Base-by-base conservation (phyloP, 306 rosid species). In the Vigna mungo region DNA sequence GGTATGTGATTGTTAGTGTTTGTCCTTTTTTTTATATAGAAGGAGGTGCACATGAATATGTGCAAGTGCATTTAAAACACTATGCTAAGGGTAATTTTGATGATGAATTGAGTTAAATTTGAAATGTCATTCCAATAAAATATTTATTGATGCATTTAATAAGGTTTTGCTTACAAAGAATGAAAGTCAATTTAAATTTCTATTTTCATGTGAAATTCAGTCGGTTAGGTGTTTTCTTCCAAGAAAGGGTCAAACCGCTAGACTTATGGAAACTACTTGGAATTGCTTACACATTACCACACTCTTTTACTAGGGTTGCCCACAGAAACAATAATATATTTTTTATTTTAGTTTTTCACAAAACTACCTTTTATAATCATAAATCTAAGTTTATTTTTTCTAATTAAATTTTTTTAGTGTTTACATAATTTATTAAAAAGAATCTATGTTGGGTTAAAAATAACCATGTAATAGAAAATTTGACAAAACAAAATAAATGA, bases 21-120 rank as follows among this genome's bases (percentile, higher is more conserved):
- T 36, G 8, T 36, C 41, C 23, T 21, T 6, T 36, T 41, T 5
- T 34, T 34, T 4, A 1, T 59, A 61, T 61, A 32, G 1, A 32
- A 62, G 23, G 68, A 62, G 23, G 68, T 62, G 23, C 68, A 62
- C 68, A 62, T 62, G 68, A 62, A 34, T 34, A 34, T 62, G 23
- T 34, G 47, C 0, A 62, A 15, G 5, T 62, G 14, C 68, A 34
- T 62, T 62, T 32, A 62, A 32, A 3, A 7, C 46, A 34, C 46
- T 15, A 69, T 48, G 46, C 0, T 7, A 13, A 1, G 21, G 7
- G 1, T 25, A 23, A 68, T 68, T 44, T 68, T 68, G 16, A 25
- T 25, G 41, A 46, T 32, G 7, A 15, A 47, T 21, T 37, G 52
- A 41, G 25, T 41, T 17, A 66, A 18, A 55, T 66, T 43, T 67